phyloP scores from a whole-genome alignment of 257 asterid genomes.

The Solanum rostratum region DNA sequence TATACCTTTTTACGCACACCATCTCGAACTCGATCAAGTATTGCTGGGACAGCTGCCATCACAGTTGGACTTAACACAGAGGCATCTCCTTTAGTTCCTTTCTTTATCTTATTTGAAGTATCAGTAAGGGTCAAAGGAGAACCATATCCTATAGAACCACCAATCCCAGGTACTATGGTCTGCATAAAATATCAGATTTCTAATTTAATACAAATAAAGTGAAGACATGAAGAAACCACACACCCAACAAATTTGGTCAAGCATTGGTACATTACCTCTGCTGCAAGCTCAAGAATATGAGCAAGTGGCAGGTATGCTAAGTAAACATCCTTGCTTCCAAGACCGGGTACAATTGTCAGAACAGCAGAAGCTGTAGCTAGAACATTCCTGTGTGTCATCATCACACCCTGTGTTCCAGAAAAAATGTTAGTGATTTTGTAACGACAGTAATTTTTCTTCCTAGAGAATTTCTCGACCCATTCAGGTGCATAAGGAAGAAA shows the following conservation, averaged over 20 bases:
- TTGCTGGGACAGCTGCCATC: constrained; percentile 96
- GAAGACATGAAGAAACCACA: neutral
- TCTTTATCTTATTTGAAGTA: constrained; percentile 87
- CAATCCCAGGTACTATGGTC: constrained; percentile 69
- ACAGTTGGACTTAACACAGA: constrained; percentile 66
- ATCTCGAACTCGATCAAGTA: constrained; percentile 95
- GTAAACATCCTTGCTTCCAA: constrained; percentile 69
- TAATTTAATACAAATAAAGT: neutral
- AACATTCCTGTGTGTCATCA: constrained; percentile 94
- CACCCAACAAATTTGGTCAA: neutral
- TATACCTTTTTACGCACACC: constrained; percentile 93
- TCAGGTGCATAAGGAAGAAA: neutral
- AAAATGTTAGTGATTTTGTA: neutral
- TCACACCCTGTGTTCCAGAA: constrained; percentile 62
- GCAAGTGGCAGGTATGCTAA: constrained; percentile 94
- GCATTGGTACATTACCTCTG: constrained; percentile 52
- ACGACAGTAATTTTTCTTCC: neutral
- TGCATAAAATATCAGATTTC: constrained; percentile 16
- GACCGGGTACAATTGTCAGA: constrained; percentile 73
- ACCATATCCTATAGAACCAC: constrained; percentile 94
- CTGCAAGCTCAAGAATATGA: constrained; percentile 94
- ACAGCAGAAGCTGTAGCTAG: constrained; percentile 93
- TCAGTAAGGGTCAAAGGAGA: constrained; percentile 94
- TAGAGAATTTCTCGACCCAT: neutral
- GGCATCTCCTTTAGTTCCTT: constrained; percentile 95